phyloP scores from a whole-genome alignment of 768 basidiomycete genomes.

The Ramaria sp. region DNA sequence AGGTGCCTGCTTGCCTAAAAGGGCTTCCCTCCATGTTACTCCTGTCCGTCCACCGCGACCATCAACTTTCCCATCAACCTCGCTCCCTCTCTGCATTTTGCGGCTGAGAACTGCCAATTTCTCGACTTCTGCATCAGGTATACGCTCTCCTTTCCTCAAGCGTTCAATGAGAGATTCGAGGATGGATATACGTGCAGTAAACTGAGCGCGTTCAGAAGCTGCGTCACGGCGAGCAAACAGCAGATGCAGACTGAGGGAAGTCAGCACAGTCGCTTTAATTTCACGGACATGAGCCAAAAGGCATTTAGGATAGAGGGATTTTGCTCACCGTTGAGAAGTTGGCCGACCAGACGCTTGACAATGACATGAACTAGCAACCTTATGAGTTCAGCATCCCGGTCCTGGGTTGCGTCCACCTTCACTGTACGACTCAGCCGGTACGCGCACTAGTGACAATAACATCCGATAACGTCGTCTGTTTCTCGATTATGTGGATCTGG shows the following conservation, averaged over 20 bases:
- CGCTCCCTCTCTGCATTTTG: slow-evolving; percentile 8
- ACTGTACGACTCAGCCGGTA: too few relatives aligned
- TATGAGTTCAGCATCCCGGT: too few relatives aligned
- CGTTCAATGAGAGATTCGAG: slow-evolving; percentile 47
- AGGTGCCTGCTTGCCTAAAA: slow-evolving; percentile 25
- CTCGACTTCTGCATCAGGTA: slow-evolving; percentile 41
- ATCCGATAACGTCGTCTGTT: too few relatives aligned
- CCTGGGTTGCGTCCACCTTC: too few relatives aligned
- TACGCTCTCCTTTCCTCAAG: slow-evolving; percentile 34
- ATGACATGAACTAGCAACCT: not conserved
- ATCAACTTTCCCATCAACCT: slow-evolving; percentile 4
- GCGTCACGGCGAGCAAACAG: slow-evolving; percentile 39
- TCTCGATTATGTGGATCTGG: too few relatives aligned
- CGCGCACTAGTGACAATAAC: too few relatives aligned
- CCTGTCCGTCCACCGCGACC: slow-evolving; percentile 18
- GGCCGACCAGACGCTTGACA: not conserved
- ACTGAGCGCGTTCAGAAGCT: slow-evolving; percentile 43
- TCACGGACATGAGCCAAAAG: not conserved
- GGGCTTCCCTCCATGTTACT: slow-evolving; percentile 36
- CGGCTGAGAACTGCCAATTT: slow-evolving; percentile 45
- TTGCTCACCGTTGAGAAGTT: not conserved
- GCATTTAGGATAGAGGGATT: not conserved
- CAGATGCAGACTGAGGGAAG: slow-evolving; percentile 58
- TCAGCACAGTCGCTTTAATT: slow-evolving; percentile 38
- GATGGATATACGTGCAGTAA: slow-evolving; percentile 50